phyloP scores from a whole-genome alignment of 441 rosid species.

The Gossypium davidsonii region DNA sequence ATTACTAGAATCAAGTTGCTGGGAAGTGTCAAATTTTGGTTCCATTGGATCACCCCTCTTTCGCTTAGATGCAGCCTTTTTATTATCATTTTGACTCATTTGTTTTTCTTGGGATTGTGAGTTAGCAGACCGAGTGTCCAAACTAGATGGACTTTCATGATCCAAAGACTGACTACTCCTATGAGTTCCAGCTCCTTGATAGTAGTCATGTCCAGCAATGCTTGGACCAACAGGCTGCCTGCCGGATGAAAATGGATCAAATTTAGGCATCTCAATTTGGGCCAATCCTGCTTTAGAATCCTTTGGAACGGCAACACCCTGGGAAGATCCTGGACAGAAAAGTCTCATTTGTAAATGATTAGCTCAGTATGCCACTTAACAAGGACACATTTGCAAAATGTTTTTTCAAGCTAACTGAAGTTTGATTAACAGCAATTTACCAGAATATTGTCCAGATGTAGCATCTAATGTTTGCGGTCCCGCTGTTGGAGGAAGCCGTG shows the following conservation, averaged over 20 bases:
- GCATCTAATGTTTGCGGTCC: constrained; percentile 76
- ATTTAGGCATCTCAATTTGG: constrained; percentile 64
- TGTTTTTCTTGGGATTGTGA: constrained; percentile 74
- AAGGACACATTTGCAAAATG: neutral
- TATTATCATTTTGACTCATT: constrained; percentile 50
- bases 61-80: constrained; percentile 58
- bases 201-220: constrained; percentile 52
- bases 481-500: constrained; percentile 60
- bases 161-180: constrained; percentile 74
- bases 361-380: neutral
- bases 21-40: constrained; percentile 44
- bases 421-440: constrained; percentile 31
- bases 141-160: constrained; percentile 92
- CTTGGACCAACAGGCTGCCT: constrained; percentile 73
- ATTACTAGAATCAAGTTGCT: constrained; percentile 39
- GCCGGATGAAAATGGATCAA: constrained; percentile 56
- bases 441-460: constrained; percentile 52
- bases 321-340: constrained; percentile 65
- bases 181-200: constrained; percentile 69
- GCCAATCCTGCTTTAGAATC: constrained; percentile 50
- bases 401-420: constrained; percentile 2
- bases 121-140: constrained; percentile 80
- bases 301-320: constrained; percentile 48
- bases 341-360: constrained; percentile 16
- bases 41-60: constrained; percentile 69